phyloP scores from a whole-genome alignment of 306 rosid genomes.

The Canavalia ensiformis region DNA sequence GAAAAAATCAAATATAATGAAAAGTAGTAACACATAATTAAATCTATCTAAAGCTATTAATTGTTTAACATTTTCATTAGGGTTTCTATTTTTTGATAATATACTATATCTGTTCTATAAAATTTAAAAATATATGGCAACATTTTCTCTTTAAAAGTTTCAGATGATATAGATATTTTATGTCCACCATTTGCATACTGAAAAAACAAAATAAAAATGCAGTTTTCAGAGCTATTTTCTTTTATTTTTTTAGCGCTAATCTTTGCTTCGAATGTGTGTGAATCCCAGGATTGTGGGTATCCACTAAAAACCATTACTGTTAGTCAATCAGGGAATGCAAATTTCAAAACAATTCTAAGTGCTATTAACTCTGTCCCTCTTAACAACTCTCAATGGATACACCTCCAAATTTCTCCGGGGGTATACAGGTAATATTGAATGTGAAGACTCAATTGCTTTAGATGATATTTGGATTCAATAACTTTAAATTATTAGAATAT shows the following conservation, averaged over 20 bases:
- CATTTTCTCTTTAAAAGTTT: background rate
- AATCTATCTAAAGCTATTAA: too few relatives aligned
- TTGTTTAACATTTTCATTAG: too few relatives aligned
- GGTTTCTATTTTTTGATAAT: too few relatives aligned
- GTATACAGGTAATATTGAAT: conserved; percentile 32
- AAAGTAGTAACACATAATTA: too few relatives aligned
- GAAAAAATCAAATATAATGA: too few relatives aligned
- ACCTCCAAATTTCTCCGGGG: conserved; percentile 45
- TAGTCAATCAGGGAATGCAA: background rate
- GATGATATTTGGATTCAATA: too few relatives aligned
- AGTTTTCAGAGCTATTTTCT: background rate
- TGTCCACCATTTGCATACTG: background rate
- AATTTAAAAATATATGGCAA: too few relatives aligned
- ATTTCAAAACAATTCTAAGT: conserved; percentile 52
- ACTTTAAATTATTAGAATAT: too few relatives aligned
- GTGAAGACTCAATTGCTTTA: too few relatives aligned
- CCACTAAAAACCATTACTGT: conserved; percentile 31
- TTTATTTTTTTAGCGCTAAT: background rate
- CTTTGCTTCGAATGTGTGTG: background rate
- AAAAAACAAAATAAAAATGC: conserved; percentile 18
- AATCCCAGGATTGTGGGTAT: conserved; percentile 34
- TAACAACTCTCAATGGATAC: conserved; percentile 50
- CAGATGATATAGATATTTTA: background rate
- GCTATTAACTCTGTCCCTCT: conserved; percentile 46
- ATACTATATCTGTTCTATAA: too few relatives aligned